Conservation (phyloP, 164 flowering plant genomes). For the Chimonanthus praecox region DNA sequence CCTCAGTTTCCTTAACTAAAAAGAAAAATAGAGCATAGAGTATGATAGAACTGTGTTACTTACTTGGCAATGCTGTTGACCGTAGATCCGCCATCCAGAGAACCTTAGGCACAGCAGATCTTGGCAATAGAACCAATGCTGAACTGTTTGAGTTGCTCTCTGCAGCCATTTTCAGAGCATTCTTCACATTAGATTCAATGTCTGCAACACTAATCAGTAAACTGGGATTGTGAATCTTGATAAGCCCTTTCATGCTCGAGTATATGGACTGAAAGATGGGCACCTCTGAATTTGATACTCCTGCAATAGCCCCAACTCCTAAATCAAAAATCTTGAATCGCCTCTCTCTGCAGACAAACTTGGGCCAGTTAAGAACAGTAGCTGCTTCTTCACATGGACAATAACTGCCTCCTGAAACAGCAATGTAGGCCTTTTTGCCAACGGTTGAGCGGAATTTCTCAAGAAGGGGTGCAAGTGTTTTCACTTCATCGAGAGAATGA, state of each 20-base stretch:
- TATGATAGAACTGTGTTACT: constrained; percentile 19
- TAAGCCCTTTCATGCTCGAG: constrained; percentile 83
- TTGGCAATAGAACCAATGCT: constrained; percentile 57
- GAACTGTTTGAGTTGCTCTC: constrained; percentile 47
- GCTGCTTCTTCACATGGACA: constrained; percentile 92
- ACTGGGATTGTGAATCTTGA: constrained; percentile 86
- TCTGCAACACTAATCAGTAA: constrained; percentile 66
- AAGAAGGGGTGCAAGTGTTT: constrained; percentile 66
- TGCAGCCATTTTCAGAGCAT: constrained; percentile 77
- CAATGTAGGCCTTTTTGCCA: constrained; percentile 89
- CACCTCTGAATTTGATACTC: constrained; percentile 69
- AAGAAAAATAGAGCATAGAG: background rate
- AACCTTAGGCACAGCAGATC: constrained; percentile 61
- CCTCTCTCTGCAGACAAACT: constrained; percentile 67
- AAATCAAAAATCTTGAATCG: constrained; percentile 89
- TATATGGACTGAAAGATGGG: constrained; percentile 77
- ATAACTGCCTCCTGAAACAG: constrained; percentile 67
- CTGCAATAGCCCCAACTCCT: constrained; percentile 52
- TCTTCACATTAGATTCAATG: constrained; percentile 59
- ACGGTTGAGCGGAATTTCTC: constrained; percentile 74
- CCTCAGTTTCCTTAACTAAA: background rate
- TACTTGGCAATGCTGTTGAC: constrained; percentile 89
- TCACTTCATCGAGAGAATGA: constrained; percentile 69
- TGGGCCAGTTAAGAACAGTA: constrained; percentile 75
- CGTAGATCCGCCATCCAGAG: constrained; percentile 96